Base-by-base conservation (phyloP, 192 early-diverging fungal genomes). In the Linnemannia zychae region DNA sequence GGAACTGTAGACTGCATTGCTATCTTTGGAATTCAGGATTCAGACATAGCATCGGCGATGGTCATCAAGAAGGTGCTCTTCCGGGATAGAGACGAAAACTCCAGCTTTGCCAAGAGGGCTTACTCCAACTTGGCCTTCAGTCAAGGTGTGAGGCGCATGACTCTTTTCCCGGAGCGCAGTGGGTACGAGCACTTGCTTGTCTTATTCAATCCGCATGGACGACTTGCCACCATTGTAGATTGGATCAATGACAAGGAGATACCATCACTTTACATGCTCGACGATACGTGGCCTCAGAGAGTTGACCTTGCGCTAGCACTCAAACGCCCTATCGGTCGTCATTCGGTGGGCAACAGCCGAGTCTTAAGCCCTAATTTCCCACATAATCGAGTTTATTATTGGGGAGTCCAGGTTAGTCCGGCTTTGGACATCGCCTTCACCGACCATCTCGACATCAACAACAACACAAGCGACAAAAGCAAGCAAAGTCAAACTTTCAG, bases 371-470 rank as follows among this genome's bases (percentile, higher is more conserved):
- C 40, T 44, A 3, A 44, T 6, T 44, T 44, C 40, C 40, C 40
- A 47, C 63, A 28, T 18, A 31, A 18, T 11, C 0, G 38, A 13
- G 48, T 82, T 0, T 76, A 76, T 76, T 84, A 77, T 63, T 84
- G 82, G 82, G 82, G 82, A 1, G 76, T 78, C 0, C 76, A 84
- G 46, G 82, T 84, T 12, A 82, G 68, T 37, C 76, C 74, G 80
- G 69, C 74, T 4, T 24, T 82, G 34, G 79, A 81, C 80, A 3
- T 33, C 33, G 9, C 50, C 60, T 6, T 44, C 40, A 44, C 40
- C 3, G 9, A 44, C 9, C 4, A 9, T 44, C 40, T 3, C 4
- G 0, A 53, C 40, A 40, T 9, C 63, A 48, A 37, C 49, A 60
- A 3, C 57, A 44, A 46, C 4, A 68, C 76, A 20, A n/a, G n/a